A percentile compares a stretch with the other conserved stretches of the same genome.
Evolutionary conservation across 495 filamentous ascomycete species (phyloP).

Genomic region (Penicillium macrosclerotiorum): DNA sequence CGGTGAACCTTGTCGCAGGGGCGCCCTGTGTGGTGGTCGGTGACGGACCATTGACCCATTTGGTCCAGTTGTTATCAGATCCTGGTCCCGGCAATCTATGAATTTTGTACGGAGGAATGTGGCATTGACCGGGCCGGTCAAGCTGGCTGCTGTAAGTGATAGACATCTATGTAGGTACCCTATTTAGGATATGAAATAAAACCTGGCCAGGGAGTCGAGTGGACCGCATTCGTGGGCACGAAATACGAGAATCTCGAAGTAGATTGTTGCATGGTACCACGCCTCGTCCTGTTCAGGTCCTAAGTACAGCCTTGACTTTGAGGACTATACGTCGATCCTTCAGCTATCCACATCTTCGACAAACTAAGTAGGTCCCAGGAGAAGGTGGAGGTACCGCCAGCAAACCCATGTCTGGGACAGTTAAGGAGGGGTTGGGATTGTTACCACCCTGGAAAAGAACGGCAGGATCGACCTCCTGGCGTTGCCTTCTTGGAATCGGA

Average conservation of each 20-base stretch:
- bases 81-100: background rate
- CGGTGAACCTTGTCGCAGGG: too few relatives aligned
- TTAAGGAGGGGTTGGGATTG: background rate
- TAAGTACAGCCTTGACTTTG: too few relatives aligned
- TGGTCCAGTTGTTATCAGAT: constrained; percentile 8
- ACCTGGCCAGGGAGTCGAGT: too few relatives aligned
- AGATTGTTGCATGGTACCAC: too few relatives aligned
- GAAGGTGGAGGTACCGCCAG: background rate
- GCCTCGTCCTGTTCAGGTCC: too few relatives aligned
- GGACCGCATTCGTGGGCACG: too few relatives aligned
- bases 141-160: background rate
- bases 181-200: too few relatives aligned
- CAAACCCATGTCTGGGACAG: background rate
- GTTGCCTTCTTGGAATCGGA: too few relatives aligned
- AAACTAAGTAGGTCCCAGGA: background rate
- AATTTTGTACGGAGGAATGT: background rate
- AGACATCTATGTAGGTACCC: background rate
- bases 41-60: constrained; percentile 6
- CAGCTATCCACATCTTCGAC: too few relatives aligned
- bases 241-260: too few relatives aligned
- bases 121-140: too few relatives aligned
- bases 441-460: background rate
- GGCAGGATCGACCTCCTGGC: background rate
- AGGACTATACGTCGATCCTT: background rate
- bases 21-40: background rate